These are phyloP conservation scores for Penicillium verrucosum DNA, from an alignment of 2,329 filamentous ascomycete species.

Conservation along the genomic window DNA sequence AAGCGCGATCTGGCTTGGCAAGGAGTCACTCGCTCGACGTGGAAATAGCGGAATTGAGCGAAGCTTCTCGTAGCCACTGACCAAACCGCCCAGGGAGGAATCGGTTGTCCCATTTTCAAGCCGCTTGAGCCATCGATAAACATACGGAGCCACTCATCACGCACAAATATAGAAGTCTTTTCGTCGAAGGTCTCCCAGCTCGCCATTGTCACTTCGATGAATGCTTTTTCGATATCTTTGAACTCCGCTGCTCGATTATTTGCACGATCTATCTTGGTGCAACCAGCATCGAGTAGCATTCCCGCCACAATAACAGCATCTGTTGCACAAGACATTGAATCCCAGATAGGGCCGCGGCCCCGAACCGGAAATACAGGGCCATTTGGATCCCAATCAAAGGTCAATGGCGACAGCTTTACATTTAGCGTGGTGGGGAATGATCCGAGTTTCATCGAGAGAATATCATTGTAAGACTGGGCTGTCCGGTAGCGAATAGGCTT, in stretches of 20 bases:
- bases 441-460: conserved; percentile 19
- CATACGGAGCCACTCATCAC: conserved; percentile 21
- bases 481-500: conserved; percentile 8
- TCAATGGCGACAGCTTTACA: conserved; percentile 15
- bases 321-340: conserved; percentile 23
- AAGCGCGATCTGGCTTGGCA: conserved; percentile 1
- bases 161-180: conserved; percentile 8
- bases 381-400: conserved; percentile 17
- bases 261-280: conserved; percentile 31
- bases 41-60: conserved; percentile 27
- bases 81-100: conserved; percentile 25
- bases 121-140: conserved; percentile 2
- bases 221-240: conserved; percentile 22
- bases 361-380: conserved; percentile 25
- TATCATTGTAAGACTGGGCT: conserved; percentile 15
- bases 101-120: conserved; percentile 9
- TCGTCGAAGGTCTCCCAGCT: conserved; percentile 29
- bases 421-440: conserved; percentile 13
- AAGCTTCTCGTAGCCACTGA: conserved; percentile 23
- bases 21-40: conserved; percentile 6
- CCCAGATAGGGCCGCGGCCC: conserved; percentile 33
- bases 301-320: conserved; percentile 37
- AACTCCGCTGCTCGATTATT: conserved; percentile 15
- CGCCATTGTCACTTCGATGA: conserved; percentile 27
- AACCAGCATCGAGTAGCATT: conserved; percentile 37